Evolutionary conservation across 1,284 basidiomycete species (phyloP).

Genomic region (Inonotus hispidus): DNA sequence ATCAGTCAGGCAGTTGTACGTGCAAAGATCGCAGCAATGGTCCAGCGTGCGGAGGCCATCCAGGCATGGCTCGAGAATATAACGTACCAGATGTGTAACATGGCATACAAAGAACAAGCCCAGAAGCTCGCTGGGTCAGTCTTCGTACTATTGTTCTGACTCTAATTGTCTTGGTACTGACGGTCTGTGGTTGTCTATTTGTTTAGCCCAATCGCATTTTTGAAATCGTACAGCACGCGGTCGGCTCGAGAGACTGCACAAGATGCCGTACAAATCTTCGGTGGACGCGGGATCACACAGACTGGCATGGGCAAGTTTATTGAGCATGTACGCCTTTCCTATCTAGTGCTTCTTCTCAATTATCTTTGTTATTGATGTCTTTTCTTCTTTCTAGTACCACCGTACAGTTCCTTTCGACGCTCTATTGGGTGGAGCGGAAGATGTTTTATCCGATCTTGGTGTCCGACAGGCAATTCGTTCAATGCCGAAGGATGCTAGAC

Average conservation of each 20-base stretch:
- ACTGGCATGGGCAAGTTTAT: slow-evolving; percentile 68
- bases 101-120: slow-evolving; percentile 49
- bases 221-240: slow-evolving; percentile 71
- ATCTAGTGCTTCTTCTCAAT: slow-evolving; percentile 1
- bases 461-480: slow-evolving; percentile 61
- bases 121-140: slow-evolving; percentile 35
- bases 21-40: slow-evolving; percentile 81
- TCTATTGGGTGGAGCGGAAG: slow-evolving; percentile 65
- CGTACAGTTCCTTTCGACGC: slow-evolving; percentile 63
- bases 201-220: slow-evolving; percentile 66
- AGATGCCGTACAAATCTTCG: slow-evolving; percentile 79
- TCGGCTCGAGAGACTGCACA: slow-evolving; percentile 68
- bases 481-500: slow-evolving; percentile 55
- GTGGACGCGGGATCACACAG: slow-evolving; percentile 73
- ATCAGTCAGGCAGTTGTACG: slow-evolving; percentile 81
- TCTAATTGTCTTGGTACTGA: not conserved
- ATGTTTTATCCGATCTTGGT: slow-evolving; percentile 65
- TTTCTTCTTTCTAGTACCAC: slow-evolving; percentile 43
- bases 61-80: slow-evolving; percentile 89
- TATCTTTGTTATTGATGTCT: slow-evolving; percentile 8
- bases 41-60: slow-evolving; percentile 71
- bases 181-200: not conserved
- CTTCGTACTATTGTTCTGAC: not conserved
- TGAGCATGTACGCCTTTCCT: slow-evolving; percentile 43
- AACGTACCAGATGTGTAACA: slow-evolving; percentile 90